phyloP scores from a whole-genome alignment of 2,329 filamentous ascomycete species.

The Sclerotinia spermophila region DNA sequence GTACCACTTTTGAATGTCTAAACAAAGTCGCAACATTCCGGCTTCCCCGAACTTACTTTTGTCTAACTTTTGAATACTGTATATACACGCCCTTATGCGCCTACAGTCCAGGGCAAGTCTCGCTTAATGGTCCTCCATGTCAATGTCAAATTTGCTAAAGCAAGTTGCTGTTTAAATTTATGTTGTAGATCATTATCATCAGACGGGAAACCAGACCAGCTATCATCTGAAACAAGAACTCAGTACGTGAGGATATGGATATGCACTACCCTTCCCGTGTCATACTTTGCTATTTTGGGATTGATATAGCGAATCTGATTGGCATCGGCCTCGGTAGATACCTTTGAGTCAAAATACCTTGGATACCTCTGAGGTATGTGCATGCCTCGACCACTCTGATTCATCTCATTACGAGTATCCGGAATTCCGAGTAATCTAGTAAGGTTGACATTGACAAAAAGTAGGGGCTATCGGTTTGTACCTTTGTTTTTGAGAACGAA shows the following conservation, averaged over 20 bases:
- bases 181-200: conserved; percentile 11
- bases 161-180: not conserved
- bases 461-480: not conserved
- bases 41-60: conserved; percentile 13
- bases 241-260: conserved; percentile 10
- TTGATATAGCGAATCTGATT: not conserved
- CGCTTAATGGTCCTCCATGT: not conserved
- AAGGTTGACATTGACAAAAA: conserved; percentile 2
- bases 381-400: conserved; percentile 7
- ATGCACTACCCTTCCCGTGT: not conserved
- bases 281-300: not conserved
- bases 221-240: conserved; percentile 10
- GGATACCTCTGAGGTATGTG: conserved; percentile 7
- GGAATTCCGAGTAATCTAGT: not conserved
- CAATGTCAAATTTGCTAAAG: not conserved
- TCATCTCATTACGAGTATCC: not conserved
- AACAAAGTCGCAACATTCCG: conserved; percentile 2
- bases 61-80: conserved; percentile 7
- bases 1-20: conserved; percentile 3
- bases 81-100: conserved; percentile 17
- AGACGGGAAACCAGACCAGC: not conserved
- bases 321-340: conserved; percentile 11
- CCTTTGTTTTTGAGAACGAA: not conserved
- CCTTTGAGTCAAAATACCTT: not conserved
- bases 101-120: not conserved